Evolutionary conservation across 371 early-diverging fungal genomes (phyloP), one percentile per base, ranked within the genome.

Genomic region (Actinomortierella ambigua): DNA sequence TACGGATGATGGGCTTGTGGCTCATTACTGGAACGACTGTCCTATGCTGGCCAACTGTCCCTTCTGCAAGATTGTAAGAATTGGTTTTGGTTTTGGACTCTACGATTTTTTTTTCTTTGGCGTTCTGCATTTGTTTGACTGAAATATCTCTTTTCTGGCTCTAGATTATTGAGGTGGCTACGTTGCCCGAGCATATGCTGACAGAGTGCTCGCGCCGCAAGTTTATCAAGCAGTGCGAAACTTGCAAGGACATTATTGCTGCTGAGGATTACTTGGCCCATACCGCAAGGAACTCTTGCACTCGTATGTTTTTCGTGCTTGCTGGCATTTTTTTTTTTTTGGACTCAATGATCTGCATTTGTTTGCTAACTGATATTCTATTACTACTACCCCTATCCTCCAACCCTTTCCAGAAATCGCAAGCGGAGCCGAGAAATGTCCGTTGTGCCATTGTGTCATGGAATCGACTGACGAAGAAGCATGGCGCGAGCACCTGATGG

Each of bases 1-100:
- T 57, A 91, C 87, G 11, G 92, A 91, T 46, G 89, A 91, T 47
- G 83, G 79, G 0, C 69, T 94, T 3, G 89, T 93, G 23, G 65
- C 79, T 7, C 94, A 94, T 63, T 93, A 93, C 62, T 92, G 92
- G 82, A 79, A 83, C 28, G 83, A 88, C 18, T 94, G 94, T 59
- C 88, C 89, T 17, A 81, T 88, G 65, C 78, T 92, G 7, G 85
- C 84, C 28, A 84, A 81, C 18, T 94, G 94, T 57, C 80, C 90
- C 0, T 65, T 82, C 42, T 93, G 94, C 73, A 81, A 85, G 53
- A 82, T 83, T 58, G 91, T 90, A 81, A 71, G 87, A n/a, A n/a
- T n/a, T n/a, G n/a, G n/a, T n/a, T 73, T 2, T 44, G 11, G 18
- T 23, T 53, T 57, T 42, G 34, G 7, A 23, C 41, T n/a, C n/a